A percentile compares a stretch with the other conserved stretches of the same genome.
phyloP scores from a whole-genome alignment of 345 rosid species.

The Kernera saxatilis region DNA sequence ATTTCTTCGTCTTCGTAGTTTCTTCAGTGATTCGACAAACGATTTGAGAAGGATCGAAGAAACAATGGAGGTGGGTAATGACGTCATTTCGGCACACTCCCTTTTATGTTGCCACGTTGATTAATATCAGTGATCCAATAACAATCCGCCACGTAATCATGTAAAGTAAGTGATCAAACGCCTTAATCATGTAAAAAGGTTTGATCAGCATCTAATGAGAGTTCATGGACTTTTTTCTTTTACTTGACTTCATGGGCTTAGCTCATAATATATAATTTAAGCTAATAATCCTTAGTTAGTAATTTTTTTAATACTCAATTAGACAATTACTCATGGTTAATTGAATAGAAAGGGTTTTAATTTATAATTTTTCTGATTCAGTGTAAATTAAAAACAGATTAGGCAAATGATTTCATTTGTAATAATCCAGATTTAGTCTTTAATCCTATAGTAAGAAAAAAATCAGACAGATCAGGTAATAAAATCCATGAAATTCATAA shows the following conservation, averaged over 20 bases:
- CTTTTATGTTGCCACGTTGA: slow-evolving; percentile 2
- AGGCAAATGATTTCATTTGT: not conserved
- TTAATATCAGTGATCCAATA: not conserved
- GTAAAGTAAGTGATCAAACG: not conserved
- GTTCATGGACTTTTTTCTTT: not conserved
- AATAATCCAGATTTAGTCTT: not conserved
- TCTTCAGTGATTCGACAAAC: not conserved
- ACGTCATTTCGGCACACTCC: not conserved
- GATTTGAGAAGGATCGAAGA: not conserved
- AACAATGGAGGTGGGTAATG: not conserved
- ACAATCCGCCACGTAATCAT: not conserved
- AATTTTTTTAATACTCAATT: no score
- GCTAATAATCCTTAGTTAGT: not conserved
- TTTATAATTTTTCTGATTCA: not conserved
- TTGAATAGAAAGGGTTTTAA: not conserved
- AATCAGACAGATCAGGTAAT: not conserved
- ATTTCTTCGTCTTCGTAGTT: slow-evolving; percentile 1
- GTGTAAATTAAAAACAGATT: not conserved
- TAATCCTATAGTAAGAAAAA: not conserved
- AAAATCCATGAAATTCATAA: not conserved
- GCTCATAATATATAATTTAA: not conserved
- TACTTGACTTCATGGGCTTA: no score
- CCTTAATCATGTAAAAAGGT: no score
- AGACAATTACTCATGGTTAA: not conserved
- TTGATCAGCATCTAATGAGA: not conserved